phyloP scores from a whole-genome alignment of 768 basidiomycete genomes.

The Psilocybe tampanensis region DNA sequence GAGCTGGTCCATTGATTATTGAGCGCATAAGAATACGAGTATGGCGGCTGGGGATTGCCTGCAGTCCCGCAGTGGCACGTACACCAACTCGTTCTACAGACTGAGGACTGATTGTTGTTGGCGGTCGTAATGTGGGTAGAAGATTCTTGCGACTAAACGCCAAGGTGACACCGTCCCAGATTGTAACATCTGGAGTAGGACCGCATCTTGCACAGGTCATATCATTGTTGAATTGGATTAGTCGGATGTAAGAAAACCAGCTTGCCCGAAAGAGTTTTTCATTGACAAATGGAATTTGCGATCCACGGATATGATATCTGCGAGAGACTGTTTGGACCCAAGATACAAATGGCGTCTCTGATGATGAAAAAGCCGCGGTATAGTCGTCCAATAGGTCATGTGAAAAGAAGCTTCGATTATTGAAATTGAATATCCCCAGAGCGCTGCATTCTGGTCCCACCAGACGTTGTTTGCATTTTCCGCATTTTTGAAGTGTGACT shows the following conservation, averaged over 20 bases:
- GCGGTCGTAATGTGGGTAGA: conserved; percentile 23
- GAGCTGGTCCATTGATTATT: neutral
- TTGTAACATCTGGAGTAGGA: conserved; percentile 26
- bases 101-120: conserved; percentile 17
- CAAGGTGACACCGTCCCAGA: conserved; percentile 36
- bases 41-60: neutral
- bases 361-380: conserved; percentile 30
- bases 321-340: conserved; percentile 24
- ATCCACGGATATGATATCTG: conserved; percentile 18
- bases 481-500: conserved; percentile 20
- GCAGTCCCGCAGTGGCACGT: neutral
- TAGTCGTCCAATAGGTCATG: conserved; percentile 38
- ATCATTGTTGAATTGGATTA: conserved; percentile 22
- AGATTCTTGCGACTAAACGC: conserved; percentile 31
- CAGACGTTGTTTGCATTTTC: conserved; percentile 13
- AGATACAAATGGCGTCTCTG: conserved; percentile 37
- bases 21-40: neutral
- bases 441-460: conserved; percentile 32
- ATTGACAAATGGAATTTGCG: conserved; percentile 21
- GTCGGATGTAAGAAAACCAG: conserved; percentile 34
- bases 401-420: conserved; percentile 31
- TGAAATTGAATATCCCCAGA: conserved; percentile 35
- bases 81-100: neutral
- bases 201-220: conserved; percentile 31
- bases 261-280: conserved; percentile 29